phyloP scores from a whole-genome alignment of 805 yeast genomes.

The Saturnispora sanitii region DNA sequence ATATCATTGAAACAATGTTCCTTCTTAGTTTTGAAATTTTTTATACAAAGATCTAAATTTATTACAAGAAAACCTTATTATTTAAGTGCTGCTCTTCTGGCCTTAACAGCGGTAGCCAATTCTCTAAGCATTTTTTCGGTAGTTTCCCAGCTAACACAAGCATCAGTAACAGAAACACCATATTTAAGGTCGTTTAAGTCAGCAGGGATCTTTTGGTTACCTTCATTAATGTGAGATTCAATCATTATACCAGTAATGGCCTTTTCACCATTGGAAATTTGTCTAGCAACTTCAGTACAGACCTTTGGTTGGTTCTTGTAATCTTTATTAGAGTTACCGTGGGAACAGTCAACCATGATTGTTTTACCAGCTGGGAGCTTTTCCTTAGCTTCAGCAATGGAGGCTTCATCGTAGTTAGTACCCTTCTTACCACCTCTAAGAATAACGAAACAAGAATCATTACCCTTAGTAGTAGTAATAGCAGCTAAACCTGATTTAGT shows the following conservation, averaged over 20 bases:
- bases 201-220: slow-evolving; percentile 72
- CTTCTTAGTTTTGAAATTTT: background rate
- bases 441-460: slow-evolving; percentile 86
- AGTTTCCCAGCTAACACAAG: slow-evolving; percentile 87
- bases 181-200: slow-evolving; percentile 58
- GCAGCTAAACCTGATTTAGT: slow-evolving; percentile 97
- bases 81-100: slow-evolving; percentile 47
- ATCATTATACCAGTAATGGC: slow-evolving; percentile 89
- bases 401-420: slow-evolving; percentile 79
- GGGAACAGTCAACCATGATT: slow-evolving; percentile 95
- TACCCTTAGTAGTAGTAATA: slow-evolving; percentile 92
- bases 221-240: slow-evolving; percentile 86
- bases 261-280: slow-evolving; percentile 71
- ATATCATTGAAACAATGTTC: background rate
- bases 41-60: too few relatives aligned
- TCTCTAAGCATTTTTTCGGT: slow-evolving; percentile 73
- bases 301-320: slow-evolving; percentile 93
- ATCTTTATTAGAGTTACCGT: slow-evolving; percentile 93
- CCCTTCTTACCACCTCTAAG: slow-evolving; percentile 94
- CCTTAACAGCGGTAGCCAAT: slow-evolving; percentile 73
- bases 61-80: too few relatives aligned
- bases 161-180: slow-evolving; percentile 96
- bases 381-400: slow-evolving; percentile 66
- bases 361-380: slow-evolving; percentile 40
- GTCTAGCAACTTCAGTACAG: slow-evolving; percentile 71